Conservation (phyloP, 805 yeast species). For the Zygosaccharomyces lentus region DNA sequence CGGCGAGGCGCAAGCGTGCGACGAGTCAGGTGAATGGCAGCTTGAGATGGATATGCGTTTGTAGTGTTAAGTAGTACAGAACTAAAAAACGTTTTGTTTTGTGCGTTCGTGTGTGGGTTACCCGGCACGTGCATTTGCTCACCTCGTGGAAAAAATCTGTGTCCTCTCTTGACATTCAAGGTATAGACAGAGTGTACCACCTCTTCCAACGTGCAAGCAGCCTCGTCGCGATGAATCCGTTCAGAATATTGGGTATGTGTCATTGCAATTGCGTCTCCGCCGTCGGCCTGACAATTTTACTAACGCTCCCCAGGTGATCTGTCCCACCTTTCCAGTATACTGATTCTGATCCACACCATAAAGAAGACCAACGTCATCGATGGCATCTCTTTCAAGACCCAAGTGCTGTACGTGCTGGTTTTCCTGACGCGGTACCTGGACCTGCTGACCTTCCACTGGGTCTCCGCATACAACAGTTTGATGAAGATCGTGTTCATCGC, state of each 20-base stretch:
- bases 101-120: not conserved
- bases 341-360: conserved; percentile 71
- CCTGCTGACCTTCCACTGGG: conserved; percentile 43
- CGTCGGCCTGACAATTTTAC: not conserved
- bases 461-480: conserved; percentile 67
- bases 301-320: conserved; percentile 47
- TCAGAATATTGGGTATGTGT: conserved; percentile 10
- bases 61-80: too few species aligned
- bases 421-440: conserved; percentile 71
- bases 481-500: conserved; percentile 81
- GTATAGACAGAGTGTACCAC: not conserved
- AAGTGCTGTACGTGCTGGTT: conserved; percentile 68
- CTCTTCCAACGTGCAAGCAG: not conserved
- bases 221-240: conserved; percentile 11
- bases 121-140: not conserved
- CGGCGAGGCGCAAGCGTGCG: not conserved
- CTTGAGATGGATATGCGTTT: not conserved
- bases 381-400: conserved; percentile 89
- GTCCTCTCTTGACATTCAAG: not conserved
- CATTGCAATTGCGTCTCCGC: not conserved
- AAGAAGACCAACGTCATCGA: conserved; percentile 57
- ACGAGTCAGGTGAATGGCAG: not conserved
- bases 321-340: conserved; percentile 75
- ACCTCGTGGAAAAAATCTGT: not conserved
- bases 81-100: not conserved